Evolutionary conservation across 2,329 filamentous ascomycete genomes (phyloP).

Genomic region (Hymenoscyphus fraxineus): DNA sequence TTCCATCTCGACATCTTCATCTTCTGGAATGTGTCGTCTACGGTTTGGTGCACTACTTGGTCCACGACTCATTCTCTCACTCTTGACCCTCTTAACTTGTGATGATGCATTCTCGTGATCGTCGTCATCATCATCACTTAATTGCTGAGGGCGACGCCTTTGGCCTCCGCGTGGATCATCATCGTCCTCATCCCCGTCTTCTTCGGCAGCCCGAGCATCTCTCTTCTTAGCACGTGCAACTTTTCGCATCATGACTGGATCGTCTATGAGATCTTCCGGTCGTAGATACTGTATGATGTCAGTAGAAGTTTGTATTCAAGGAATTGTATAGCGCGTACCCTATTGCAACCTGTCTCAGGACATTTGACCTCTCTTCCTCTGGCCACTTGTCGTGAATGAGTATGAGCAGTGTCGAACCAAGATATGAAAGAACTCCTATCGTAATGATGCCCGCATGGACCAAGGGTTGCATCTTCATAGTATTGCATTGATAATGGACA

Average conservation of each 20-base stretch:
- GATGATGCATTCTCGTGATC: constrained; percentile 10
- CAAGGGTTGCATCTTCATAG: constrained; percentile 65
- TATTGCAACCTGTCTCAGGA: constrained; percentile 61
- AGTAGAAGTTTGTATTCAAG: not conserved
- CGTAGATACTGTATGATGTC: constrained; percentile 43
- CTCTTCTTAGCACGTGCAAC: constrained; percentile 52
- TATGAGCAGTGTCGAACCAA: constrained; percentile 31
- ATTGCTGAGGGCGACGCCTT: constrained; percentile 17
- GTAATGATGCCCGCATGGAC: constrained; percentile 69
- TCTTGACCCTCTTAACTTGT: constrained; percentile 15
- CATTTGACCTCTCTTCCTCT: constrained; percentile 46
- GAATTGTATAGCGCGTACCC: constrained; percentile 40
- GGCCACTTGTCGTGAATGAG: not conserved
- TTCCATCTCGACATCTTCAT: constrained; percentile 12
- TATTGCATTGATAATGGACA: constrained; percentile 65
- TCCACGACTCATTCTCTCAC: constrained; percentile 3
- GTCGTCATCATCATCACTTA: constrained; percentile 21
- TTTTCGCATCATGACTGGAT: constrained; percentile 53
- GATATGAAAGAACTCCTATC: constrained; percentile 61
- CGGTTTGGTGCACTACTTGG: not conserved
- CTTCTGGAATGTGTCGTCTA: not conserved
- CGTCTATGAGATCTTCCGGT: constrained; percentile 51
- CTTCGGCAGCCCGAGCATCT: constrained; percentile 42
- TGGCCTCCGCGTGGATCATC: constrained; percentile 25
- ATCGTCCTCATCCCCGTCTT: constrained; percentile 38